Base-by-base conservation (phyloP, 768 basidiomycete genomes). In the Amanita muscaria region DNA sequence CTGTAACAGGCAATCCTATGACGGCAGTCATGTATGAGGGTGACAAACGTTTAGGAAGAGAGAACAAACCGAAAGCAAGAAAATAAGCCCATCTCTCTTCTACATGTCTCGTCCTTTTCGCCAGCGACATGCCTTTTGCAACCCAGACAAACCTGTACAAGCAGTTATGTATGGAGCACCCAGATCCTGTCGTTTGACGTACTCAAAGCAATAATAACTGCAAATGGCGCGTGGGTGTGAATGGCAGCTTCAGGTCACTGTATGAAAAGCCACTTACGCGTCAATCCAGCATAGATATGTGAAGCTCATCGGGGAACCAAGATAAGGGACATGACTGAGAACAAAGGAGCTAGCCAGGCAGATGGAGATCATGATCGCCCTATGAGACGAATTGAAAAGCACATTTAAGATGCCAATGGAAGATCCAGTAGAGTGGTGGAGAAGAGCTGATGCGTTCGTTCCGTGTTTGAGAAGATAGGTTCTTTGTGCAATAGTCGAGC, bases 181-280 rank as follows among this genome's bases (percentile, higher is more conserved):
- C n/a, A n/a, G n/a, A n/a, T n/a, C n/a, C n/a, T n/a, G n/a, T n/a
- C n/a, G n/a, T 31, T 15, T 15, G 29, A 56, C 69, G 64, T 57
- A 90, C 88, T 92, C 89, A 55, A 91, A 92, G 62, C 83, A 89
- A 62, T 92, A 92, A 60, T 89, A 92, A 37, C 88, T 89, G 52
- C 18, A 29, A 40, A n/a, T 34, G n/a, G n/a, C n/a, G n/a, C n/a
- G 27, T 29, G 27, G 27, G 27, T 24, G 3, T 27, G 22, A n/a
- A 25, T 30, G 16, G 46, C 21, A 18, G 24, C 39, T 39, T 27
- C 33, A 42, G 40, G n/a, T 25, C 33, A 37, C 25, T 9, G 11
- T 3, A 36, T 9, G 30, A n/a, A 11, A 31, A 30, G 19, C 24
- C 3, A 83, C 88, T 73, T 61, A 91, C 83, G 89, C 72, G 59